A percentile compares a stretch with the other conserved stretches of the same genome.
Evolutionary conservation across 805 yeast genomes (phyloP).

Genomic region (Lipomyces yamadae): DNA sequence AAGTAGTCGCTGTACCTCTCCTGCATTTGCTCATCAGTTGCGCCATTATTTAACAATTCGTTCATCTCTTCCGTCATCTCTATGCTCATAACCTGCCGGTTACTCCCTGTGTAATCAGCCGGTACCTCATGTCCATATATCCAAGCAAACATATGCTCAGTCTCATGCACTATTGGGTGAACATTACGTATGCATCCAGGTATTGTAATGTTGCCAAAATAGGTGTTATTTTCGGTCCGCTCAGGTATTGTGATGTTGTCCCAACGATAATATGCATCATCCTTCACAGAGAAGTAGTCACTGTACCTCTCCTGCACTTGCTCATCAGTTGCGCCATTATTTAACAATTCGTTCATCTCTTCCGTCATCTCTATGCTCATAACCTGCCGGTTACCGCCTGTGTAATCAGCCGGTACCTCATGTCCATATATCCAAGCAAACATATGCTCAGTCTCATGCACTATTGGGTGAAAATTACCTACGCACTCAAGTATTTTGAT

Average conservation of each 20-base stretch:
- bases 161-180: background rate
- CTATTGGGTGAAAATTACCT: background rate
- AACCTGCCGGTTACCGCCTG: background rate
- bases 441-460: background rate
- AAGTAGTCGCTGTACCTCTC: background rate
- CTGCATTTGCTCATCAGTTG: background rate
- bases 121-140: background rate
- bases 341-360: background rate
- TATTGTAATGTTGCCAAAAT: no score
- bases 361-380: background rate
- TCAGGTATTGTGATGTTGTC: no score
- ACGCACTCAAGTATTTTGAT: background rate
- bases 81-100: background rate
- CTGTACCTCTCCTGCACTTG: background rate
- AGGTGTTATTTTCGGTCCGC: no score
- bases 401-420: background rate
- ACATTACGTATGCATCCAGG: no score
- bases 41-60: background rate
- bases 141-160: background rate
- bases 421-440: background rate
- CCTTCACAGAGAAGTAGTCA: background rate
- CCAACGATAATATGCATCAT: background rate
- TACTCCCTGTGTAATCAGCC: background rate
- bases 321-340: background rate
- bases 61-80: background rate